Evolutionary conservation across 495 filamentous ascomycete species (phyloP), one percentile per base, ranked within the genome.

Genomic region (Friedmanniomyces simplex): DNA sequence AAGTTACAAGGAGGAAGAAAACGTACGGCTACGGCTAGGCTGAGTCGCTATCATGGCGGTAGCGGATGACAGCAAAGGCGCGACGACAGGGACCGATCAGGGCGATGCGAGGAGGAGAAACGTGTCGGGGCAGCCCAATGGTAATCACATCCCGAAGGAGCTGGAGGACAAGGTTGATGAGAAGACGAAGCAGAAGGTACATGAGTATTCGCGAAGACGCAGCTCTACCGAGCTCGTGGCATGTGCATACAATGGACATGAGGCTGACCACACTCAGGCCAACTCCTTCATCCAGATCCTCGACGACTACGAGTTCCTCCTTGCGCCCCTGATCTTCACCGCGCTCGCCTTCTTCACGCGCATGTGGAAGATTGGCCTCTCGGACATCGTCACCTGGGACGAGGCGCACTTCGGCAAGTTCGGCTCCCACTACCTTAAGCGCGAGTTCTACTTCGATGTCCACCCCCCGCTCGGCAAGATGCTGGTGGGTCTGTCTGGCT

Each of bases 321-420:
- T 95, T 69, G 89, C 87, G 34, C 93, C 94, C 37, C 67, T 96
- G 54, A 68, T 98, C 61, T 89, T 98, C 72, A 98, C 93, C 24
- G 73, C 80, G 39, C 73, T 96, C 30, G 82, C 94, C 48, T 84
- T 96, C 74, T 96, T 96, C 76, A 98, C 94, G 50, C 84, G 93
- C 57, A 77, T 96, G 74, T 97, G 87, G 72, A 94, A 87, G 73
- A 97, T 98, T 70, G 93, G 93, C 52, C 78, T 91, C 56, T 97
- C 93, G 51, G 80, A 86, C 59, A 96, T 98, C 67, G 93, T 98
- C 34, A 98, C 93, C 34, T 98, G 93, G 93, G 93, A 98, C 73
- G 90, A 96, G 79, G 90, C 90, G 55, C 90, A 96, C 88, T 98
- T 98, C 72, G 93, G 93, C 64, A 98, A 98, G 72, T 98, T 98